Base-by-base conservation (phyloP, 2,329 filamentous ascomycete species). In the Neofusicoccum umdonicola region DNA sequence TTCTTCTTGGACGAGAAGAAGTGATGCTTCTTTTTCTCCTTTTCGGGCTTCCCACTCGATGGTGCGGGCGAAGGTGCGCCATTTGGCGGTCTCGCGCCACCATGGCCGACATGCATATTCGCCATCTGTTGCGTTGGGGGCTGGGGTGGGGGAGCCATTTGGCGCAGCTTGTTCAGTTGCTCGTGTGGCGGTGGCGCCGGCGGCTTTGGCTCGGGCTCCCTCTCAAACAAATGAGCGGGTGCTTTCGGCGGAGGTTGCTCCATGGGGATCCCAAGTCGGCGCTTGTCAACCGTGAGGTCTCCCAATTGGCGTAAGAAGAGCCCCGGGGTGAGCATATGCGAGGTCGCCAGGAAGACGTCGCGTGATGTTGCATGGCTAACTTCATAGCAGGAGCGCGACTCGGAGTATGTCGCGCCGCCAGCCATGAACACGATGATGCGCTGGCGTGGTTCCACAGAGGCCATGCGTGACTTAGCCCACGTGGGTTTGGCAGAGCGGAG, bases 351-450 rank as follows among this genome's bases (percentile, higher is more conserved):
- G 74, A 96, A 91, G n/a, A 98, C 82, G 70, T 99, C 95, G 68
- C 90, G 87, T 61, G 87, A 87, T 52, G 87, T 87, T 57, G 87
- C 81, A 61, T 88, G 85, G 2, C 91, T 90, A 31, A 94, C 81
- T 71, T 97, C 92, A 75, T 98, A 98, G 79, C 95, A 99, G 12
- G 88, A 85, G 34, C 95, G 88, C 37, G 91, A 86, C 79, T 99
- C 95, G 4, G 92, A 93, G 76, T 94, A 97, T 0, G 95, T 98
- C 19, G 95, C 95, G 50, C 95, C 95, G 54, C 95, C 95, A 1
- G 94, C 95, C 85, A 98, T 90, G 75, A 97, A 98, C 15, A 98
- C 89, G 66, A 99, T 91, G 62, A 98, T 85, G 61, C 95, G 88
- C 76, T 99, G 95, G 62, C 90, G 87, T 68, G 93, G 96, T 74